Evolutionary conservation across 2,329 filamentous ascomycete genomes (phyloP).

Genomic region (Fusarium miscanthi): DNA sequence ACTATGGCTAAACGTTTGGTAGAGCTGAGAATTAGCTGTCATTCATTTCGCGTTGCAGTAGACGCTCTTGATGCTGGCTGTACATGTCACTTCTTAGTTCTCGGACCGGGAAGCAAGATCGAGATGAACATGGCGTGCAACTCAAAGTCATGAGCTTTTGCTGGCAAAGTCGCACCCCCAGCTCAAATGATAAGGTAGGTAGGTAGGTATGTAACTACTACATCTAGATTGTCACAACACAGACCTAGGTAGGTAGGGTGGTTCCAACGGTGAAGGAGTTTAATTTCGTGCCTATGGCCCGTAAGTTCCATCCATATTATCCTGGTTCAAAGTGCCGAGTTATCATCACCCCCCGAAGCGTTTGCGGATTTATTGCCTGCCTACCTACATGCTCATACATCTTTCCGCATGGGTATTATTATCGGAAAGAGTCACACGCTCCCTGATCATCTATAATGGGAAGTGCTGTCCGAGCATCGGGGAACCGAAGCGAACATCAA

Average conservation of each 20-base stretch:
- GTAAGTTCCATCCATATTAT: background rate
- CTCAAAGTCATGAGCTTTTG: constrained; percentile 3
- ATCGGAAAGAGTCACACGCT: background rate
- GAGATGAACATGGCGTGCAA: constrained; percentile 1
- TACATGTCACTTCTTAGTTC: background rate
- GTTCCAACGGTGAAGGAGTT: background rate
- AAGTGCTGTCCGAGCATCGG: constrained; percentile 7
- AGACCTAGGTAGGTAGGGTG: background rate
- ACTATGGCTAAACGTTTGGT: background rate
- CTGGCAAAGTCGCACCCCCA: constrained; percentile 6
- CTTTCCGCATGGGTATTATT: background rate
- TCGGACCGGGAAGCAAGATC: background rate
- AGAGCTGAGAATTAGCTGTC: background rate
- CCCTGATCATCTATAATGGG: background rate
- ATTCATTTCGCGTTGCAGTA: background rate
- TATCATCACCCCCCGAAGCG: background rate
- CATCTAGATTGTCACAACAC: background rate
- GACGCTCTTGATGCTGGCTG: background rate
- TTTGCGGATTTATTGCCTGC: constrained; percentile 3
- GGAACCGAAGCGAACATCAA: background rate
- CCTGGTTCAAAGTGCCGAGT: constrained; percentile 14
- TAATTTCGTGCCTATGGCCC: background rate
- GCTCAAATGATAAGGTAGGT: background rate
- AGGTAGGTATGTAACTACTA: background rate
- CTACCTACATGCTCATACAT: background rate